These are phyloP conservation scores for Penicillium chermesinum DNA, from an alignment of 495 filamentous ascomycete species.

Conservation along the genomic window DNA sequence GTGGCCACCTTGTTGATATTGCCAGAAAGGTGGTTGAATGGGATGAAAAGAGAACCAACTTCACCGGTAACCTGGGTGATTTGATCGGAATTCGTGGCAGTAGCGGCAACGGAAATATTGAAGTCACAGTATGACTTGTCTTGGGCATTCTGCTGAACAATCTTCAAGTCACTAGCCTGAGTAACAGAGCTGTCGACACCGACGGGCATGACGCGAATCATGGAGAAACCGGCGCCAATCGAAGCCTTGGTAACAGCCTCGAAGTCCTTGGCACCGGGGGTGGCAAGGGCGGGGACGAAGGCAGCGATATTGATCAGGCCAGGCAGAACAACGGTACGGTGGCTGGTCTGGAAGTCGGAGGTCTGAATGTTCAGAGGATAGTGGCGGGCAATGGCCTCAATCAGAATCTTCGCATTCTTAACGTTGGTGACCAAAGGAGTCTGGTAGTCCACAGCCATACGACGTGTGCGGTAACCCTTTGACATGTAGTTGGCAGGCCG, in stretches of 20 bases:
- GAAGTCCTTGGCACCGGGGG: conserved; percentile 62
- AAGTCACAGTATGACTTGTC: conserved; percentile 68
- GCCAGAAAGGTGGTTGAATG: conserved; percentile 80
- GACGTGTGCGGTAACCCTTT: conserved; percentile 87
- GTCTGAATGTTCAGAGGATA: conserved; percentile 75
- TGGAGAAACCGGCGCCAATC: conserved; percentile 72
- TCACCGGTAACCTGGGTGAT: conserved; percentile 66
- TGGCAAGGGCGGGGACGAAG: conserved; percentile 70
- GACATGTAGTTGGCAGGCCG: conserved; percentile 98
- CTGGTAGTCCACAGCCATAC: conserved; percentile 98
- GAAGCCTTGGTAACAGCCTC: conserved; percentile 68
- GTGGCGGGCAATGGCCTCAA: conserved; percentile 88
- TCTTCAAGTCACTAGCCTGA: conserved; percentile 64
- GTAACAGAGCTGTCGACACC: conserved; percentile 69
- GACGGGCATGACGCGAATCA: conserved; percentile 78
- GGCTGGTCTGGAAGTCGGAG: conserved; percentile 85
- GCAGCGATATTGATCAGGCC: conserved; percentile 76
- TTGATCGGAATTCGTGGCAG: conserved; percentile 69
- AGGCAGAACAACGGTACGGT: conserved; percentile 68
- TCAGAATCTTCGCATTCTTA: conserved; percentile 96
- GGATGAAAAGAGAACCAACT: conserved; percentile 80
- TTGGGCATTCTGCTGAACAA: conserved; percentile 71
- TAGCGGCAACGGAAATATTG: conserved; percentile 81
- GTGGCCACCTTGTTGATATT: conserved; percentile 85
- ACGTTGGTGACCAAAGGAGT: conserved; percentile 97